These are phyloP conservation scores for Dryas drummondii DNA, from an alignment of 306 rosid species.

Conservation along the genomic window DNA sequence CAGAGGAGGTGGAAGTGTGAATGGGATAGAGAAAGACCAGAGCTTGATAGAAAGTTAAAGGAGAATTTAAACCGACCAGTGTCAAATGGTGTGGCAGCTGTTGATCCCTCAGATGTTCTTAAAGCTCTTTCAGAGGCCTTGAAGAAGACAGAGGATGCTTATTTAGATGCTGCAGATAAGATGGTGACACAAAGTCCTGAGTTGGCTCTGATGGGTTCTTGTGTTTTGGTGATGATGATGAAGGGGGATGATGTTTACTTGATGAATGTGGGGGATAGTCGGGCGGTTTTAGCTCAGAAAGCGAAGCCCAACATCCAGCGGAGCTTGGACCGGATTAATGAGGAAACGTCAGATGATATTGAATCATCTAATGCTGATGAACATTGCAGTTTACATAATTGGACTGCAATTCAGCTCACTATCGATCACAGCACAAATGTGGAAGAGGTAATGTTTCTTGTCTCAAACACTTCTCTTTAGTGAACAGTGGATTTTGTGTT, in stretches of 20 bases:
- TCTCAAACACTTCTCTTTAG: background rate
- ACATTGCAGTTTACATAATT: conserved; percentile 12
- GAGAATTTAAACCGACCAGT: conserved; percentile 4
- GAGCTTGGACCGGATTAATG: conserved; percentile 32
- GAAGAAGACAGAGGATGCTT: conserved; percentile 59
- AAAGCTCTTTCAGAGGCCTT: conserved; percentile 60
- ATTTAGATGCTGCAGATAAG: conserved; percentile 46
- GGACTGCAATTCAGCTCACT: conserved; percentile 60
- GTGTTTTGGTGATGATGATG: conserved; percentile 89
- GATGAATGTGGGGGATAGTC: conserved; percentile 92
- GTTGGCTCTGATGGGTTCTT: conserved; percentile 88
- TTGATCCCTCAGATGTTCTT: conserved; percentile 46
- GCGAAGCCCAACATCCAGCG: conserved; percentile 24
- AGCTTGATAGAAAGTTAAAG: conserved; percentile 18
- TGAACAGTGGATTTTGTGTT: background rate
- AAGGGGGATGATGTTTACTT: conserved; percentile 75
- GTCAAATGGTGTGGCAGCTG: conserved; percentile 21
- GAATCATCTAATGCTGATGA: conserved; percentile 29
- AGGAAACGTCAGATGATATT: conserved; percentile 26
- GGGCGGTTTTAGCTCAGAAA: conserved; percentile 56
- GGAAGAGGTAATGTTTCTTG: conserved; percentile 49
- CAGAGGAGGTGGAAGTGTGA: conserved; percentile 38
- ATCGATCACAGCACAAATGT: conserved; percentile 62
- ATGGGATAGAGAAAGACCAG: conserved; percentile 38
- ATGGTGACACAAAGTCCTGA: conserved; percentile 56